phyloP scores from a whole-genome alignment of 805 yeast genomes.

The Candida khao-thaluensis region DNA sequence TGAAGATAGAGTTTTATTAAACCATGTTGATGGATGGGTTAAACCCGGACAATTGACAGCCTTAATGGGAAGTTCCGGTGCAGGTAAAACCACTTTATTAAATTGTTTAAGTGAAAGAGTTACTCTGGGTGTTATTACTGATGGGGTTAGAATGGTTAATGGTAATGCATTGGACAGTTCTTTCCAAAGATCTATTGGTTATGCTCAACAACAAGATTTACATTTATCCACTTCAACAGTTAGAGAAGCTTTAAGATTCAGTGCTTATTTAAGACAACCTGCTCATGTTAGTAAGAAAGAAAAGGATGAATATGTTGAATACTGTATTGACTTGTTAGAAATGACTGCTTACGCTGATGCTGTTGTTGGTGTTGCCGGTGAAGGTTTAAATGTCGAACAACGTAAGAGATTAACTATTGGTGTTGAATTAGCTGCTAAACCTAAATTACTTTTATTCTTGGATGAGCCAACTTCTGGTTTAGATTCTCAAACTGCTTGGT shows the following conservation, averaged over 20 bases:
- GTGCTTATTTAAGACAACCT: slow-evolving; percentile 74
- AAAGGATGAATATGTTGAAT: slow-evolving; percentile 66
- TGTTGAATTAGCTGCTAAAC: slow-evolving; percentile 42
- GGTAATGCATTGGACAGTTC: slow-evolving; percentile 62
- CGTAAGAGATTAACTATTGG: slow-evolving; percentile 42
- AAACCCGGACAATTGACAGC: slow-evolving; percentile 82
- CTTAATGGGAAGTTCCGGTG: slow-evolving; percentile 85
- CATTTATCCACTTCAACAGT: slow-evolving; percentile 70
- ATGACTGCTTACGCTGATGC: slow-evolving; percentile 75
- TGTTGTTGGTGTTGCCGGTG: slow-evolving; percentile 74
- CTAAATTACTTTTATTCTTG: slow-evolving; percentile 36
- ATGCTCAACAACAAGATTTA: slow-evolving; percentile 78
- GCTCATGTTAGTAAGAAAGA: slow-evolving; percentile 52
- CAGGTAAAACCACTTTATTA: slow-evolving; percentile 78
- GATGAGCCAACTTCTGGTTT: slow-evolving; percentile 47
- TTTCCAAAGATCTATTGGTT: slow-evolving; percentile 76
- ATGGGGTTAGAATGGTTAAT: slow-evolving; percentile 62
- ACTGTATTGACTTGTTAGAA: slow-evolving; percentile 62
- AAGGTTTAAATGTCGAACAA: slow-evolving; percentile 49
- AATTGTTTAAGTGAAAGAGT: slow-evolving; percentile 73
- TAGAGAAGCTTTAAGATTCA: slow-evolving; percentile 68
- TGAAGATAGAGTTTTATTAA: slow-evolving; percentile 40
- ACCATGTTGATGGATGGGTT: slow-evolving; percentile 59
- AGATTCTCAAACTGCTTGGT: slow-evolving; percentile 45
- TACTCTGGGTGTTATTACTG: slow-evolving; percentile 67